These are phyloP conservation scores for Penicillium vulpinum DNA, from an alignment of 2,329 filamentous ascomycete genomes.

Conservation along the genomic window DNA sequence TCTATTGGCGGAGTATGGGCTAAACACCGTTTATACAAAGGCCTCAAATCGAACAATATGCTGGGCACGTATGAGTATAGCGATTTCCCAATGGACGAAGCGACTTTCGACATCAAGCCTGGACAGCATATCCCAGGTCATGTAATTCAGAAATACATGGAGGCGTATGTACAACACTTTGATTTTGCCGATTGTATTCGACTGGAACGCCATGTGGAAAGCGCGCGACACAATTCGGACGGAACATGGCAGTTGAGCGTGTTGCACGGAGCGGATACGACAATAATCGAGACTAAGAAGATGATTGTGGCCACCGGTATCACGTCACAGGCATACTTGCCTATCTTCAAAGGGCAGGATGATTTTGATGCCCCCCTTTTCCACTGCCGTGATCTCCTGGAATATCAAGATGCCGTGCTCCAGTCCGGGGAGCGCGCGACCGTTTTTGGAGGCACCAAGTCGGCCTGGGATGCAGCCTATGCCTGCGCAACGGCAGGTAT, in stretches of 20 bases:
- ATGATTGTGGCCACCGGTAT: conserved; percentile 64
- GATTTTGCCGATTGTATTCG: conserved; percentile 51
- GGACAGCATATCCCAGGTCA: conserved; percentile 62
- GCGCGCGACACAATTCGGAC: conserved; percentile 45
- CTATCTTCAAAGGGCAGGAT: conserved; percentile 52
- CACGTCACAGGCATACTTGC: conserved; percentile 59
- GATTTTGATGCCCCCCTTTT: conserved; percentile 57
- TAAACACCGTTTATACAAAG: conserved; percentile 63
- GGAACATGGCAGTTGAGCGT: conserved; percentile 39
- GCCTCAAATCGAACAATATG: conserved; percentile 73
- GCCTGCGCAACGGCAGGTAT: conserved; percentile 56
- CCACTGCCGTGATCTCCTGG: conserved; percentile 57
- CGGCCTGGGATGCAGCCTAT: conserved; percentile 64
- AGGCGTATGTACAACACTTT: conserved; percentile 56
- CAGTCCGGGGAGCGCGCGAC: conserved; percentile 38
- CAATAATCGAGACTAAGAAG: conserved; percentile 42
- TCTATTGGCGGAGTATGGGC: conserved; percentile 71
- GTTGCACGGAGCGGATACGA: conserved; percentile 11
- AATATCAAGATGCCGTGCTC: conserved; percentile 34
- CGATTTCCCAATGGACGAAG: conserved; percentile 68
- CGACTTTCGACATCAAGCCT: conserved; percentile 49
- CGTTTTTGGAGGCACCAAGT: conserved; percentile 64
- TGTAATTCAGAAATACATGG: conserved; percentile 59
- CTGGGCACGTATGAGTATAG: conserved; percentile 71
- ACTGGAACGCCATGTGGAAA: conserved; percentile 54